Conservation (phyloP, 2,329 filamentous ascomycete genomes). For the Claviceps digitariae region DNA sequence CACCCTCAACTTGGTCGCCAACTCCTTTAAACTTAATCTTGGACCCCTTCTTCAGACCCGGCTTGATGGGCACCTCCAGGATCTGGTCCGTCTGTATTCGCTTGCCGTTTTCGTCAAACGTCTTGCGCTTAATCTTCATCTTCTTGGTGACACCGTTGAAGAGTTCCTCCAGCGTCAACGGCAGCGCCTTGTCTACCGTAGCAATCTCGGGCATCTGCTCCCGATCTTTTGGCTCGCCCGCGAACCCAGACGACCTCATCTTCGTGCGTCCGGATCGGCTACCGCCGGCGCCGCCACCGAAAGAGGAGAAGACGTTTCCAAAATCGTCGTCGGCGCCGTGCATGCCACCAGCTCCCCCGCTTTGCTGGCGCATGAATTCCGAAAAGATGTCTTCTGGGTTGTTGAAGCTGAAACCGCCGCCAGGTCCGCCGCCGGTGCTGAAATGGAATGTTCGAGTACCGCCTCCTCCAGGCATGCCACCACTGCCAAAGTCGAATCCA, state of each 20-base stretch:
- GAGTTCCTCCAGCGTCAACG: conserved; percentile 75
- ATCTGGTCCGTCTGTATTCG: conserved; percentile 79
- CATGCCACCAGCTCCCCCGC: conserved; percentile 19
- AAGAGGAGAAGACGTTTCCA: conserved; percentile 41
- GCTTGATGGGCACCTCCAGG: conserved; percentile 88
- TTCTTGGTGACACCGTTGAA: conserved; percentile 85
- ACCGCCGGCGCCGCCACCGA: conserved; percentile 22
- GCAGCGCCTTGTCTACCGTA: conserved; percentile 73
- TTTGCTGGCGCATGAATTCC: conserved; percentile 55
- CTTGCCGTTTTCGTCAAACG: conserved; percentile 76
- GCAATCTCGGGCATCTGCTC: conserved; percentile 65
- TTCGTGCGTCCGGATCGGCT: conserved; percentile 26
- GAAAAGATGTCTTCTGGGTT: conserved; percentile 74
- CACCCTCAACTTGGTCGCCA: conserved; percentile 94
- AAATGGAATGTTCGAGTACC: conserved; percentile 51
- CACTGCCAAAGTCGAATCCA: conserved; percentile 38
- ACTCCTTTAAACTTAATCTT: conserved; percentile 98
- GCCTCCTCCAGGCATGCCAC: conserved; percentile 29
- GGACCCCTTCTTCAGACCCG: conserved; percentile 87
- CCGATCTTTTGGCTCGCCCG: conserved; percentile 15
- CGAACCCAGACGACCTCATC: conserved; percentile 28
- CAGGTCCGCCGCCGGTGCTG: conserved; percentile 37
- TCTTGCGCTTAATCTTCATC: conserved; percentile 97
- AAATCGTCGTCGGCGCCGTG: conserved; percentile 32
- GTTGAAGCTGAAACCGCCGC: conserved; percentile 65